A percentile compares a stretch with the other conserved stretches of the same genome.
These are phyloP conservation scores for Colletotrichum melonis DNA, from an alignment of 2,329 filamentous ascomycete genomes.

Conservation along the genomic window DNA sequence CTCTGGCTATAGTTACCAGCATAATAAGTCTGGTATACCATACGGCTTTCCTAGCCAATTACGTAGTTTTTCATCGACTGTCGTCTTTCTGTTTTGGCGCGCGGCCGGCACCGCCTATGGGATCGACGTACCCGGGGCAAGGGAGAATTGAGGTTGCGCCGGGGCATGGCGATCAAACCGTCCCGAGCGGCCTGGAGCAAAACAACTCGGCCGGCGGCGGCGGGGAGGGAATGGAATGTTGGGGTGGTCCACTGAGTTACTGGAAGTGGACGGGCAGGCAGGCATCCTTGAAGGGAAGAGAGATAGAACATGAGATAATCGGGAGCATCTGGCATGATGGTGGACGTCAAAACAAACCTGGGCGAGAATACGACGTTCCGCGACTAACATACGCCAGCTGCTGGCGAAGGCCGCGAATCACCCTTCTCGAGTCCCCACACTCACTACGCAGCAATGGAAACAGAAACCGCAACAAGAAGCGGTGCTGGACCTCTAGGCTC, in stretches of 20 bases:
- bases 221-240: too few relatives aligned
- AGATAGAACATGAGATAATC: constrained; percentile 2
- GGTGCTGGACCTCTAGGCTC: not conserved
- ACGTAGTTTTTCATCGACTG: too few relatives aligned
- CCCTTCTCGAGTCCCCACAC: not conserved
- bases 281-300: not conserved
- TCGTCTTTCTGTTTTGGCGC: not conserved
- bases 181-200: constrained; percentile 25
- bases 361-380: not conserved
- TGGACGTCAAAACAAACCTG: not conserved
- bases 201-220: constrained; percentile 6
- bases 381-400: not conserved
- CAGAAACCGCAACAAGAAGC: constrained; percentile 8
- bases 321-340: constrained; percentile 19
- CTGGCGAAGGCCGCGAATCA: not conserved
- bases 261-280: too few relatives aligned
- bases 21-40: not conserved
- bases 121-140: constrained; percentile 22
- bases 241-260: too few relatives aligned
- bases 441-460: constrained; percentile 4
- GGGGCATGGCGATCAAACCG: constrained; percentile 33
- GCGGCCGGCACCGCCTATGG: constrained; percentile 3
- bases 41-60: not conserved
- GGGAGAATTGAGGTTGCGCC: constrained; percentile 12
- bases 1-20: constrained; percentile 1